Evolutionary conservation across 768 basidiomycete species (phyloP).

Genomic region (Suillus brevipes): DNA sequence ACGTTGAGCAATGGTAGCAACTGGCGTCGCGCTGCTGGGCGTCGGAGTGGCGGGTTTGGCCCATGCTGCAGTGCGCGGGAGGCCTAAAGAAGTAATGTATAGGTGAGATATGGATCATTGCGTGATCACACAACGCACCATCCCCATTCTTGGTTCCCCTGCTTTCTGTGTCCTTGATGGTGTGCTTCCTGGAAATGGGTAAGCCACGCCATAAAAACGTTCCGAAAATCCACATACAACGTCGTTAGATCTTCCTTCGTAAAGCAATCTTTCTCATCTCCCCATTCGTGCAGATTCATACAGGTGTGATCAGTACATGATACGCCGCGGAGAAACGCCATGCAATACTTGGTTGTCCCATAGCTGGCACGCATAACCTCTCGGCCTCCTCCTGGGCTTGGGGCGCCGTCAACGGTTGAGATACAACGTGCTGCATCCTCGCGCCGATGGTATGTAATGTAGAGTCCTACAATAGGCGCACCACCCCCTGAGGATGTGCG

Average conservation of each 20-base stretch:
- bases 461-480: constrained; percentile 83
- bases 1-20: constrained; percentile 34
- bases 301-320: constrained; percentile 87
- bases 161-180: constrained; percentile 86
- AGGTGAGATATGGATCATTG: constrained; percentile 20
- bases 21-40: constrained; percentile 16
- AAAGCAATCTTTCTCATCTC: constrained; percentile 96
- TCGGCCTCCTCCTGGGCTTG: constrained; percentile 85
- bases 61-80: constrained; percentile 74
- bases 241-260: constrained; percentile 96
- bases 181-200: constrained; percentile 69
- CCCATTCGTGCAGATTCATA: constrained; percentile 97
- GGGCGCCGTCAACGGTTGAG: constrained; percentile 86
- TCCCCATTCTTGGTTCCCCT: constrained; percentile 61
- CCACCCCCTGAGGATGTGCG: constrained; percentile 74
- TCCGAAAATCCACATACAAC: constrained; percentile 52
- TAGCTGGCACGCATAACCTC: constrained; percentile 92
- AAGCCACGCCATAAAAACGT: constrained; percentile 4
- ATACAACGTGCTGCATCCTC: constrained; percentile 96
- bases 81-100: constrained; percentile 28
- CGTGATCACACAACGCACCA: constrained; percentile 34
- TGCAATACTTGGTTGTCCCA: constrained; percentile 98
- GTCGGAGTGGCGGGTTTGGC: constrained; percentile 43
- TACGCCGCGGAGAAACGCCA: constrained; percentile 85
- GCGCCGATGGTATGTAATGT: constrained; percentile 92